phyloP scores from a whole-genome alignment of 2,329 filamentous ascomycete genomes.

The Colletotrichum sp. region DNA sequence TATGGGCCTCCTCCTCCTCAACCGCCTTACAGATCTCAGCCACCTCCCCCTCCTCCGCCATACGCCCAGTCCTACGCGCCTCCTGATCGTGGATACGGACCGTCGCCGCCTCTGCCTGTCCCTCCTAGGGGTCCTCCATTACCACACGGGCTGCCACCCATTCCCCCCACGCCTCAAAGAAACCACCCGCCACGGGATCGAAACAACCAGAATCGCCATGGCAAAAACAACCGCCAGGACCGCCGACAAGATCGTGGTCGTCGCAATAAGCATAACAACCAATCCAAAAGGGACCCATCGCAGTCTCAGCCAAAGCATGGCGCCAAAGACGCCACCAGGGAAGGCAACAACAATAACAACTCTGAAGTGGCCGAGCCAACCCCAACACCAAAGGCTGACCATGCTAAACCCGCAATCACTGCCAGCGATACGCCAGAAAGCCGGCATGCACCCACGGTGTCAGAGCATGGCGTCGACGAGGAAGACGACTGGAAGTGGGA shows the following conservation, averaged over 20 bases:
- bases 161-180: conserved; percentile 10
- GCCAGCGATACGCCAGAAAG: background rate
- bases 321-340: background rate
- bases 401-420: background rate
- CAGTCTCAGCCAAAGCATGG: background rate
- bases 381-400: background rate
- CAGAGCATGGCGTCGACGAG: conserved; percentile 21
- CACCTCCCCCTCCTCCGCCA: background rate
- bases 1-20: conserved; percentile 2
- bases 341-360: background rate
- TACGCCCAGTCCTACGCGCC: background rate
- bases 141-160: background rate
- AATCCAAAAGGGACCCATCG: conserved; percentile 14
- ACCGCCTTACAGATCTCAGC: background rate
- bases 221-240: conserved; percentile 30
- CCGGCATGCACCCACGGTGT: background rate
- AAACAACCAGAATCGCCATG: conserved; percentile 33
- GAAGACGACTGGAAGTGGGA: conserved; percentile 45
- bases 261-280: conserved; percentile 30
- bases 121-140: background rate
- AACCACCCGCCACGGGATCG: conserved; percentile 37
- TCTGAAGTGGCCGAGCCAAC: background rate
- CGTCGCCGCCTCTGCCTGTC: background rate
- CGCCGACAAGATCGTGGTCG: conserved; percentile 26
- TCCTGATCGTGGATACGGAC: background rate